phyloP scores from a whole-genome alignment of 345 rosid species.

The Populus simonii region DNA sequence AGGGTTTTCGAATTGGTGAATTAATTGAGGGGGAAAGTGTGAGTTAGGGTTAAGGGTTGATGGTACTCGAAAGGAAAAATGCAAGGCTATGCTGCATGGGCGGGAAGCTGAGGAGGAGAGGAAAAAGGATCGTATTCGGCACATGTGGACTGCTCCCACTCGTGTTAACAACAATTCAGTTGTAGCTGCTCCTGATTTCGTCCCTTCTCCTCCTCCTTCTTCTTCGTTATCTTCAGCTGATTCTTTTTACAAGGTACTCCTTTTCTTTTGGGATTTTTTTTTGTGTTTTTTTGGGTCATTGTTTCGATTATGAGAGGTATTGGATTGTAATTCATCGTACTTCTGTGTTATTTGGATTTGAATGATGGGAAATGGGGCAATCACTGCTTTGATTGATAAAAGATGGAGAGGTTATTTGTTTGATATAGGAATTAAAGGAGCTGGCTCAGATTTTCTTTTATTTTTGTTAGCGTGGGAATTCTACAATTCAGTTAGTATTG shows the following conservation, averaged over 20 bases:
- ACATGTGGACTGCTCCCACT: slow-evolving; percentile 29
- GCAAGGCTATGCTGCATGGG: slow-evolving; percentile 57
- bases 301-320: not conserved
- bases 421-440: not conserved
- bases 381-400: not conserved
- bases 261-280: not conserved
- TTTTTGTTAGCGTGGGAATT: not conserved
- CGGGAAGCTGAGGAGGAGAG: slow-evolving; percentile 35
- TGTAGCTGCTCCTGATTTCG: slow-evolving; percentile 16
- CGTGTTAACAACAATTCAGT: slow-evolving; percentile 19
- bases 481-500: not conserved
- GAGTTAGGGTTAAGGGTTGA: slow-evolving; percentile 23
- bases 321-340: too few relatives aligned
- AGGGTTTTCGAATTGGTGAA: slow-evolving; percentile 7
- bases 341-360: not conserved
- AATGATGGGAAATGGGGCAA: not conserved
- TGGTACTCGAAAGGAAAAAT: slow-evolving; percentile 34
- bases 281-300: not conserved
- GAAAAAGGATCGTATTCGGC: slow-evolving; percentile 15
- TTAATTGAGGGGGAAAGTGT: not conserved
- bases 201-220: not conserved
- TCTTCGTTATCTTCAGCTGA: slow-evolving; percentile 3
- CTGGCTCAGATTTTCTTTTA: not conserved
- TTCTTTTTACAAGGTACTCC: slow-evolving; percentile 59
- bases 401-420: not conserved